A percentile compares a stretch with the other conserved stretches of the same genome.
Conservation (phyloP, 2,329 filamentous ascomycete genomes). For the Monosporascus sp. region DNA sequence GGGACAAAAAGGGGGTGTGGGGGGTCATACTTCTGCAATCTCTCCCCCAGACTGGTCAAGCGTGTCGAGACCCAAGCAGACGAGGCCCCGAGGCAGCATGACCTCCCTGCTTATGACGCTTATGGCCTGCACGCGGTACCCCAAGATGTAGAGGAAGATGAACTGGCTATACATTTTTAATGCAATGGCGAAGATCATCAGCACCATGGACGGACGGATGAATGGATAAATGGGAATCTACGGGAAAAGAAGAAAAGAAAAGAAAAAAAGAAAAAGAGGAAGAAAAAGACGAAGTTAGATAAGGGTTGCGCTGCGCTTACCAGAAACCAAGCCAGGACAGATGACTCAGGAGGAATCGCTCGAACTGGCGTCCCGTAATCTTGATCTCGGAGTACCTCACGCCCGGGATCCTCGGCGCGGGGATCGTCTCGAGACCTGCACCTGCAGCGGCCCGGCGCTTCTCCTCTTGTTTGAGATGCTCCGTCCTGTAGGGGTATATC, state of each 20-base stretch:
- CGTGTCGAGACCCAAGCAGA: conserved; percentile 64
- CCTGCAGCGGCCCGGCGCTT: conserved; percentile 41
- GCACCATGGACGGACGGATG: too few relatives aligned
- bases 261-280: background rate
- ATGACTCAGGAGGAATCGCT: conserved; percentile 60
- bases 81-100: conserved; percentile 66
- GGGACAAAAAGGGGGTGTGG: background rate
- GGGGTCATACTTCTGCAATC: conserved; percentile 38
- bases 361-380: conserved; percentile 68
- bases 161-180: conserved; percentile 44
- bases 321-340: conserved; percentile 62
- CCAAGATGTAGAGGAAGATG: conserved; percentile 49
- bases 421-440: too few relatives aligned
- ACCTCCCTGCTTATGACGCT: conserved; percentile 63
- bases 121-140: conserved; percentile 65
- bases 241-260: too few relatives aligned
- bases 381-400: conserved; percentile 62
- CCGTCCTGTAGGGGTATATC: conserved; percentile 47
- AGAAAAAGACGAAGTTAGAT: too few relatives aligned
- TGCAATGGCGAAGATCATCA: too few relatives aligned
- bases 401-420: conserved; percentile 48
- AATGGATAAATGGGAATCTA: too few relatives aligned
- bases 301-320: conserved; percentile 32
- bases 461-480: conserved; percentile 62
- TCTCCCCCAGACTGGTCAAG: conserved; percentile 62